A percentile compares a stretch with the other conserved stretches of the same genome.
Evolutionary conservation across 2,329 filamentous ascomycete species (phyloP).

Genomic region (Colletotrichum tanaceti): DNA sequence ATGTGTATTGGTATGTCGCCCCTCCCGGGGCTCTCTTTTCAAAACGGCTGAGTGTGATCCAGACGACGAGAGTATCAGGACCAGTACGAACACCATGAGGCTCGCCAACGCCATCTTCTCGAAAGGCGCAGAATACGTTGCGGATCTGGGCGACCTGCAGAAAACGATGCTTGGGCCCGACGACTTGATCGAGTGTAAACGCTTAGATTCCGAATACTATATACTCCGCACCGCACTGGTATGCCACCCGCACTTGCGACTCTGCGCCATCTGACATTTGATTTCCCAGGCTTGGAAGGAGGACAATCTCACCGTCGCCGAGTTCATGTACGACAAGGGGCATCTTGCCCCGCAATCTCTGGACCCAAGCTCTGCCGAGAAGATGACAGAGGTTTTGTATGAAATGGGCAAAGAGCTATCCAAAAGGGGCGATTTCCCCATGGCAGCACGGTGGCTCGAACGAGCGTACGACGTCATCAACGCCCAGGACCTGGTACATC

Average conservation of each 20-base stretch:
- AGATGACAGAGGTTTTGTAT: conserved; percentile 74
- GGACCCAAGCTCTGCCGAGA: conserved; percentile 66
- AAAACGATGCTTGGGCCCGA: conserved; percentile 46
- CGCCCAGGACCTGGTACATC: conserved; percentile 62
- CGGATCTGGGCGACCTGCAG: conserved; percentile 49
- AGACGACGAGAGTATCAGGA: conserved; percentile 60
- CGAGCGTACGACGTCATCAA: conserved; percentile 72
- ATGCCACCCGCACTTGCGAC: conserved; percentile 43
- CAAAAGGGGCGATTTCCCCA: conserved; percentile 60
- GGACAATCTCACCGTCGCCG: conserved; percentile 77
- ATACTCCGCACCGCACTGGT: conserved; percentile 76
- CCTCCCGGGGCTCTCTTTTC: conserved; percentile 8
- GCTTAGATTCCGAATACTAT: conserved; percentile 71
- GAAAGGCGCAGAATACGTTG: conserved; percentile 69
- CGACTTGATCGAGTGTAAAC: conserved; percentile 47
- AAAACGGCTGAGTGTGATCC: conserved; percentile 33
- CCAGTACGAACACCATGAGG: conserved; percentile 50
- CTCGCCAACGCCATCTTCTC: conserved; percentile 72
- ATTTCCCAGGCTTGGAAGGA: conserved; percentile 76
- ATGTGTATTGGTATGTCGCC: conserved; percentile 68
- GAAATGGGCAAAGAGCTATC: conserved; percentile 75
- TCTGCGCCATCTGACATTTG: neutral
- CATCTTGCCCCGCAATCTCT: conserved; percentile 53
- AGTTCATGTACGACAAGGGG: conserved; percentile 78
- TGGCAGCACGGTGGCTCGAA: conserved; percentile 79